Conservation (phyloP, 257 asterid species). For the Lavandula angustifolia region DNA sequence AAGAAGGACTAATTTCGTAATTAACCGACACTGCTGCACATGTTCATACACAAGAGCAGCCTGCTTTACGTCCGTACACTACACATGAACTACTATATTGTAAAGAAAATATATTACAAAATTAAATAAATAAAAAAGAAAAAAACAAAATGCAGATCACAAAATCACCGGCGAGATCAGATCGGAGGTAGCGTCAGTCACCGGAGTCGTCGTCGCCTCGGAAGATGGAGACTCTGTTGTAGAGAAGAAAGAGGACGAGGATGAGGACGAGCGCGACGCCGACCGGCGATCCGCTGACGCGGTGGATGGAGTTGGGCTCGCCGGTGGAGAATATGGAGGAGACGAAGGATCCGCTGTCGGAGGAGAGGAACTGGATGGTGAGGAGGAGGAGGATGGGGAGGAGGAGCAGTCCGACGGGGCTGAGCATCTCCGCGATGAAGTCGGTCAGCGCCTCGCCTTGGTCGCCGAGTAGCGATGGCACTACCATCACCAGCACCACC, state of each 20-base stretch:
- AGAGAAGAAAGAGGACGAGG: constrained; percentile 68
- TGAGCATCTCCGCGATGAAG: constrained; percentile 73
- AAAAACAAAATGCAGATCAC: constrained; percentile 14
- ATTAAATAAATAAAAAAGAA: not conserved
- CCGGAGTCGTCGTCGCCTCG: constrained; percentile 84
- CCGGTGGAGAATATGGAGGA: constrained; percentile 60
- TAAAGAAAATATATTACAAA: not conserved
- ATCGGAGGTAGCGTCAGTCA: constrained; percentile 44
- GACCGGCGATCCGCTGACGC: constrained; percentile 84
- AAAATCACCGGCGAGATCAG: not conserved
- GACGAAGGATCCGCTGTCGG: constrained; percentile 73
- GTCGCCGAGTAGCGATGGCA: constrained; percentile 70
- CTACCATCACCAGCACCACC: constrained; percentile 56
- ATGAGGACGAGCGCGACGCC: constrained; percentile 74
- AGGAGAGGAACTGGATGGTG: constrained; percentile 77
- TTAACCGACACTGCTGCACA: constrained; percentile 22
- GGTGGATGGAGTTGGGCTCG: constrained; percentile 75
- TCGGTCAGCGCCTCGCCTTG: constrained; percentile 83
- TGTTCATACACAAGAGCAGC: constrained; percentile 35
- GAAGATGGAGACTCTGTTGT: constrained; percentile 66
- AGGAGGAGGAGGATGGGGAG: constrained; percentile 80
- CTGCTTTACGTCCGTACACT: constrained; percentile 35
- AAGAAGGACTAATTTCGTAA: constrained; percentile 30
- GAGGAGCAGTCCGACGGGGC: constrained; percentile 75
- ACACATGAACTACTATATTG: constrained; percentile 17